Conservation (phyloP, 306 rosid genomes). For the Arachis hypogaea region DNA sequence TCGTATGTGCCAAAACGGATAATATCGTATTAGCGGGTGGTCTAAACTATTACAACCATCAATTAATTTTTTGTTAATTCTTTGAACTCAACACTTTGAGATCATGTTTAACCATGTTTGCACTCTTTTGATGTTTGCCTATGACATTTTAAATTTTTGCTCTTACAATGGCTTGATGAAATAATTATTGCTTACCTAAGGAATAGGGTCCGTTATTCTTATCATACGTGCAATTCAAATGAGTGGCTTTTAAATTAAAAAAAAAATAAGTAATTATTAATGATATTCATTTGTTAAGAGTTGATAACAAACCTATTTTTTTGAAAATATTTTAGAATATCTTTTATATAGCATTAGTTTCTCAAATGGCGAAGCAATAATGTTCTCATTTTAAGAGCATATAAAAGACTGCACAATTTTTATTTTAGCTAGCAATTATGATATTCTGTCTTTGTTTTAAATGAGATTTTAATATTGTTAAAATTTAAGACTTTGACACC, state of each 20-base stretch:
- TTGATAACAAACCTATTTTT: conserved; percentile 8
- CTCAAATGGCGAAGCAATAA: not conserved
- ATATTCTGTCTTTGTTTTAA: not conserved
- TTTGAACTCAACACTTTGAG: not conserved
- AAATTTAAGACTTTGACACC: too few species aligned
- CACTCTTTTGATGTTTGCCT: conserved; percentile 5
- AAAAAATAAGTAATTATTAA: not conserved
- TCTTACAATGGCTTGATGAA: not conserved
- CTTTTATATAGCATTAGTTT: not conserved
- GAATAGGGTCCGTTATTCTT: not conserved
- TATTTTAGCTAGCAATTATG: not conserved
- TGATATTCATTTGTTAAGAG: not conserved
- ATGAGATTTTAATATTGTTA: too few species aligned
- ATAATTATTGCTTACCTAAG: conserved; percentile 1
- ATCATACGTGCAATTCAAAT: not conserved
- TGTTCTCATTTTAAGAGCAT: conserved; percentile 6
- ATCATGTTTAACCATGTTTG: conserved; percentile 2
- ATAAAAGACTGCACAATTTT: not conserved
- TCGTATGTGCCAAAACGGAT: too few species aligned
- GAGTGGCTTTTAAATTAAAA: not conserved
- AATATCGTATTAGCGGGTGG: too few species aligned
- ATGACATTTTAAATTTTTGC: not conserved
- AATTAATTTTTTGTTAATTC: too few species aligned
- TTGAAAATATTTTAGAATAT: not conserved
- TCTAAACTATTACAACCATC: too few species aligned